These are phyloP conservation scores for Macrophomina pseudophaseolina DNA, from an alignment of 2,329 filamentous ascomycete genomes.

Conservation along the genomic window DNA sequence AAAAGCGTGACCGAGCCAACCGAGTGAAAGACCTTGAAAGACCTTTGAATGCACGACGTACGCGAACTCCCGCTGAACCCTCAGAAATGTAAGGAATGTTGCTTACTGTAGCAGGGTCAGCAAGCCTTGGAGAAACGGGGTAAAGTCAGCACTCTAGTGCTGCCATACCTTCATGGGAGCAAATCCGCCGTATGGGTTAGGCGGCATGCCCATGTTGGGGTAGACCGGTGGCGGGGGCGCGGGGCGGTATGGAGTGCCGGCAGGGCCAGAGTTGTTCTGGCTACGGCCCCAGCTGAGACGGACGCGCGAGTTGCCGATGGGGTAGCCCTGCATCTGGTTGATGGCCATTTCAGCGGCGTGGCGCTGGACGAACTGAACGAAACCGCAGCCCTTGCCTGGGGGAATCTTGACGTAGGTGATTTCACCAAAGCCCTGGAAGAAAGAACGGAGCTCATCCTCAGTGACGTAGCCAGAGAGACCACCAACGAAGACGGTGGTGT, in stretches of 20 bases:
- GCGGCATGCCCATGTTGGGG: slow-evolving; percentile 71
- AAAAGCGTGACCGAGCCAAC: slow-evolving; percentile 30
- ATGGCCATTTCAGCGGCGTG: slow-evolving; percentile 99
- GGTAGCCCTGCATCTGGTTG: slow-evolving; percentile 99
- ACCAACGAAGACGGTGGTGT: slow-evolving; percentile 98
- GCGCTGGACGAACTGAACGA: slow-evolving; percentile 98
- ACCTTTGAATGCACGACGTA: slow-evolving; percentile 29
- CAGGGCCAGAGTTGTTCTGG: slow-evolving; percentile 97
- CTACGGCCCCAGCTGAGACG: slow-evolving; percentile 96
- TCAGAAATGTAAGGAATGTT: slow-evolving; percentile 32
- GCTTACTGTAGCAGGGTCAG: slow-evolving; percentile 27
- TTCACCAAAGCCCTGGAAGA: slow-evolving; percentile 99
- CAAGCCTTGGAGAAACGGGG: slow-evolving; percentile 16
- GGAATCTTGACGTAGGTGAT: slow-evolving; percentile 99
- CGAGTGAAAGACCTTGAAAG: slow-evolving; percentile 29
- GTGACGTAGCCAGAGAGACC: slow-evolving; percentile 97
- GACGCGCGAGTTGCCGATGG: slow-evolving; percentile 97
- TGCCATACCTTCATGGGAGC: slow-evolving; percentile 67
- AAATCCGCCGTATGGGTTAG: slow-evolving; percentile 68
- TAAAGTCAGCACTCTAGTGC: slow-evolving; percentile 21
- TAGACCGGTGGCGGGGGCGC: slow-evolving; percentile 81
- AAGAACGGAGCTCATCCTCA: slow-evolving; percentile 98
- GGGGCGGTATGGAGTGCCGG: slow-evolving; percentile 94
- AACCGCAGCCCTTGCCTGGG: slow-evolving; percentile 97
- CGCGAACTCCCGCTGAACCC: slow-evolving; percentile 28